Percentiles rank a stretch among this genome's conserved stretches.
Conservation (phyloP, 148 eudicot species). For the Salicornia ramosissima region DNA sequence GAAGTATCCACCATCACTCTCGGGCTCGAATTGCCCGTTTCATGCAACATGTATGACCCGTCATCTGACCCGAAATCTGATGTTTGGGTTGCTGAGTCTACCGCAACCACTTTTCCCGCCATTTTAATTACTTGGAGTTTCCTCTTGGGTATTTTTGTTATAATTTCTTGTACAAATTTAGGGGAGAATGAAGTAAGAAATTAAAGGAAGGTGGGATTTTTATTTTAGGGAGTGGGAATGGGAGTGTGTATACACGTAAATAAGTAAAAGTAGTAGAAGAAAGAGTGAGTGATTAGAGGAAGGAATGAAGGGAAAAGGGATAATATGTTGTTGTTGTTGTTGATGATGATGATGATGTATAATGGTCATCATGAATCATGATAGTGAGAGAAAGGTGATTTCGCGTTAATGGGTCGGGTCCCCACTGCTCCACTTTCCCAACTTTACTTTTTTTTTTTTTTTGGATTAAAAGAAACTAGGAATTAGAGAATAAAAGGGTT, state of each 20-base stretch:
- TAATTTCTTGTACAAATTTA: neutral
- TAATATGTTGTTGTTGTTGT: too few species aligned
- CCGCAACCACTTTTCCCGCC: slow-evolving; percentile 30
- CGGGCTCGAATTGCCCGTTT: slow-evolving; percentile 27
- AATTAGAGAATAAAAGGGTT: too few species aligned
- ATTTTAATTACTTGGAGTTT: too few species aligned
- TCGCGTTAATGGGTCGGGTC: slow-evolving; percentile 12
- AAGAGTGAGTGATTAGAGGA: slow-evolving; percentile 2
- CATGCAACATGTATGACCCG: neutral
- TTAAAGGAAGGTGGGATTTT: neutral
- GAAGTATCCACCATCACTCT: slow-evolving; percentile 75
- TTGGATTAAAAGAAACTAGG: too few species aligned
- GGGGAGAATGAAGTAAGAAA: neutral
- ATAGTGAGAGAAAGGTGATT: slow-evolving; percentile 18
- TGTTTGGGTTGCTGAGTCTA: slow-evolving; percentile 41
- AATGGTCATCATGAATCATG: slow-evolving; percentile 26
- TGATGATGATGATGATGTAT: slow-evolving; percentile 1
- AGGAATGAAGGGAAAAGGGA: neutral
- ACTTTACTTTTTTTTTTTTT: neutral
- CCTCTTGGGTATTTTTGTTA: too few species aligned
- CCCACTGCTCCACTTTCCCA: slow-evolving; percentile 15
- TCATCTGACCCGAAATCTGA: slow-evolving; percentile 23
- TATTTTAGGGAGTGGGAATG: neutral
- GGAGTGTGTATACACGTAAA: slow-evolving; percentile 1
- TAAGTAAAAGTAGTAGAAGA: neutral